These are phyloP conservation scores for Paracoccidioides lutzii DNA, from an alignment of 2,329 filamentous ascomycete genomes.

Conservation along the genomic window DNA sequence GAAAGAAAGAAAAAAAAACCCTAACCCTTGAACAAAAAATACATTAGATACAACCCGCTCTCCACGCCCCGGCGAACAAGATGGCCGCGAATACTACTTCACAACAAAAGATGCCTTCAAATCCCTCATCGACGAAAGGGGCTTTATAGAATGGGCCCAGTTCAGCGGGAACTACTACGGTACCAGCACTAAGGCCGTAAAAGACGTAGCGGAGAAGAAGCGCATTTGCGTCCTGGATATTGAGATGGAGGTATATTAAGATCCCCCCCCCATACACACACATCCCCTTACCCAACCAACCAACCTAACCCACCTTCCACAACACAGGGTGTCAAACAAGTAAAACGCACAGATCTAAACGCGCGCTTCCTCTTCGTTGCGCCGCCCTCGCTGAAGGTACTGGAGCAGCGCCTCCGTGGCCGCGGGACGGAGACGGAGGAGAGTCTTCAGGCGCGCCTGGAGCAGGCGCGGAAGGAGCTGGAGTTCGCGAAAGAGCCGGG, in stretches of 20 bases:
- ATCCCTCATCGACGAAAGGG: conserved; percentile 51
- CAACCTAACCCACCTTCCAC: background rate
- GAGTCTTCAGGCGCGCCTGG: conserved; percentile 53
- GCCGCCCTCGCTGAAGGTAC: conserved; percentile 59
- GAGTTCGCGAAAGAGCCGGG: conserved; percentile 57
- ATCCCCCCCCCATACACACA: background rate
- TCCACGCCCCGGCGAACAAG: conserved; percentile 60
- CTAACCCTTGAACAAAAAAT: too few species aligned
- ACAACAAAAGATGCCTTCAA: conserved; percentile 55
- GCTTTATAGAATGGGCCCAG: conserved; percentile 76
- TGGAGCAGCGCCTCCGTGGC: conserved; percentile 62
- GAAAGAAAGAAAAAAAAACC: too few species aligned
- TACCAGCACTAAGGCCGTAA: conserved; percentile 66
- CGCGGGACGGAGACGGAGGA: conserved; percentile 69
- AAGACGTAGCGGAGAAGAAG: conserved; percentile 57
- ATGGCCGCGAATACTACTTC: conserved; percentile 75
- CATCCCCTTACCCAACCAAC: background rate
- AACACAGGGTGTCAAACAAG: conserved; percentile 71
- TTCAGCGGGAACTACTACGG: conserved; percentile 83
- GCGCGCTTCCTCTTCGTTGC: conserved; percentile 77
- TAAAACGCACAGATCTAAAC: conserved; percentile 60
- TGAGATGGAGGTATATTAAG: conserved; percentile 66
- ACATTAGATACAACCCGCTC: conserved; percentile 59
- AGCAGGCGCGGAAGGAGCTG: conserved; percentile 61
- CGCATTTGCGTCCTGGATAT: conserved; percentile 79